Evolutionary conservation across 1,139 yeast species (phyloP), one percentile per base, ranked within the genome.

Genomic region (Geotrichum citri-aurantii): DNA sequence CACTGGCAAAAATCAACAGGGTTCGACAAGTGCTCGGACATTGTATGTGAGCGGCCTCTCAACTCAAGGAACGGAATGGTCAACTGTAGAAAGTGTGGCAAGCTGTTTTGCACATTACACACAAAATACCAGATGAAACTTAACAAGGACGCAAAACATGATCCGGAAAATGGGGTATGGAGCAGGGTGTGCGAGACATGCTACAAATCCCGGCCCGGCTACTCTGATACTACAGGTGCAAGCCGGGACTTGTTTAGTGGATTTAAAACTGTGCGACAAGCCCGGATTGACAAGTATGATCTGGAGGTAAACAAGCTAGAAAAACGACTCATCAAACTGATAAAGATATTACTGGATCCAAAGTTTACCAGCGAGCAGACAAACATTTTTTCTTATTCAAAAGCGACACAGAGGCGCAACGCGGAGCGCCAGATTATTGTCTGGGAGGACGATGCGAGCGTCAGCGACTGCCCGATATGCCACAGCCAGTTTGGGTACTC

Each of bases 131-230:
- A 76, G 50, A 72, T 81, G 60, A 81, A 76, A 73, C 77, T 76
- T 56, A 77, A 77, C 65, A 71, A 64, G 44, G 69, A 68, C 61
- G 89, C 83, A 4, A 59, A 76, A 53, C 77, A 80, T 64, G 79
- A 81, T 62, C 75, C 81, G 0, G 66, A 61, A 2, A 64, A 70
- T 29, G 95, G 95, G 0, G 72, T 76, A 4, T 86, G 93, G 93
- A 77, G 84, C 55, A 75, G 86, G 52, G 86, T 89, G 61, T 91
- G 97, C 69, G 74, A 78, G 48, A 65, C 65, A 0, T 91, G 97
- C 69, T 88, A 79, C 68, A 68, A 69, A 44, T 64, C 70, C 1
- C 81, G 84, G 61, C 85, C 86, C 2, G 87, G 86, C 3, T 79
- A 84, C 65, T 67, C 70, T 19, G 80, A 75, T 57, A 64, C 65